Evolutionary conservation across 805 yeast species (phyloP), one percentile per base, ranked within the genome.

Genomic region (Pichia insulana): DNA sequence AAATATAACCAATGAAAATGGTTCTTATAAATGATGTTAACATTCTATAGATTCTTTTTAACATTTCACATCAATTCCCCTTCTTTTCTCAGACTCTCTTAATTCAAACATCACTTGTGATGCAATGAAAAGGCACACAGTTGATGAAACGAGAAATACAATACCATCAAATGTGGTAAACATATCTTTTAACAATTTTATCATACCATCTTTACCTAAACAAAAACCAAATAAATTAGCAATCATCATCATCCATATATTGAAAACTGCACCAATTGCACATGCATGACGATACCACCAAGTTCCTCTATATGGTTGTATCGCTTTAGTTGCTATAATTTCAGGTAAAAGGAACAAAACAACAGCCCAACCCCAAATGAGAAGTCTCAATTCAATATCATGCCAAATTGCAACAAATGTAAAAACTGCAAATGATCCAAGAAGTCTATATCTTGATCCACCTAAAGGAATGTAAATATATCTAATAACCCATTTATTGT

Each of bases 401-500:
- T 92, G 99, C 99, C 99, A 92, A 26, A 92, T 67, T 2, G 98
- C 97, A 18, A 92, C 98, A 63, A 92, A 92, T 13, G 95, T 77
- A 58, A 92, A 92, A 13, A 90, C 97, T 10, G 89, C 75, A 30
- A 90, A 64, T 10, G 89, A 78, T 47, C 90, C 88, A 37, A 83
- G 51, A 8, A 90, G 63, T 49, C 97, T 71, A 52, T 79, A 74
- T 8, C 63, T 67, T 0, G 83, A 71, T 0, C 97, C 96, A 10
- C 97, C 97, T 46, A 92, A 64, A 3, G 98, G 98, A 18, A 92
- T 71, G 54, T 92, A 92, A 33, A 92, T 74, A 61, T 92, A 92
- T 47, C 95, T 71, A 20, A 84, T 74, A 28, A 85, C 83, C 95
- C 96, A 92, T 51, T 83, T 74, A 63, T 90, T 89, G 65, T 70